A percentile compares a stretch with the other conserved stretches of the same genome.
phyloP scores from a whole-genome alignment of 2,329 filamentous ascomycete species.

The Botrytis tulipae region DNA sequence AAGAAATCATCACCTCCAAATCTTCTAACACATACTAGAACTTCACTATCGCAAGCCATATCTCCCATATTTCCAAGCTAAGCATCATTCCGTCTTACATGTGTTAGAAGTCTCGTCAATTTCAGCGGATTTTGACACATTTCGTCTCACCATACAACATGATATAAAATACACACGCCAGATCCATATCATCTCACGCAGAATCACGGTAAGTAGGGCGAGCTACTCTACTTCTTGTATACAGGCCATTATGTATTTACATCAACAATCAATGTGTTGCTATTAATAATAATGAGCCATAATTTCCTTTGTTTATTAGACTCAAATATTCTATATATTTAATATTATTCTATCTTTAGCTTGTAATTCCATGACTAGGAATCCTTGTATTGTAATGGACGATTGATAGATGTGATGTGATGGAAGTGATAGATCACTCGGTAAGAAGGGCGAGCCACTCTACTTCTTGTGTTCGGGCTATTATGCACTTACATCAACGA shows the following conservation, averaged over 20 bases:
- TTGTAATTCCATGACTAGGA: not conserved
- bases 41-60: not conserved
- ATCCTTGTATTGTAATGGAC: not conserved
- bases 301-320: not conserved
- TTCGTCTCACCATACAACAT: not conserved
- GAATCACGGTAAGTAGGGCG: not conserved
- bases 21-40: accelerated
- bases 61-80: not conserved
- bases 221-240: not conserved
- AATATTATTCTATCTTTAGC: not conserved
- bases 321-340: not conserved
- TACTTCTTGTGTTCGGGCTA: not conserved
- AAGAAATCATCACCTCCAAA: not conserved
- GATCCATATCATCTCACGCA: not conserved
- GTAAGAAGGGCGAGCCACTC: not conserved
- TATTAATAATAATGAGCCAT: not conserved
- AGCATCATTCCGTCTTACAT: not conserved
- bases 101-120: not conserved
- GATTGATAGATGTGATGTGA: not conserved
- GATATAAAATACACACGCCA: too few relatives aligned
- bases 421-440: too few relatives aligned
- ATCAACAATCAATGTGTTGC: too few relatives aligned
- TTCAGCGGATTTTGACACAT: not conserved
- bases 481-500: too few relatives aligned
- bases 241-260: not conserved